Evolutionary conservation across 164 flowering plant genomes (phyloP), one percentile per base, ranked within the genome.

Genomic region (Platanus orientalis): DNA sequence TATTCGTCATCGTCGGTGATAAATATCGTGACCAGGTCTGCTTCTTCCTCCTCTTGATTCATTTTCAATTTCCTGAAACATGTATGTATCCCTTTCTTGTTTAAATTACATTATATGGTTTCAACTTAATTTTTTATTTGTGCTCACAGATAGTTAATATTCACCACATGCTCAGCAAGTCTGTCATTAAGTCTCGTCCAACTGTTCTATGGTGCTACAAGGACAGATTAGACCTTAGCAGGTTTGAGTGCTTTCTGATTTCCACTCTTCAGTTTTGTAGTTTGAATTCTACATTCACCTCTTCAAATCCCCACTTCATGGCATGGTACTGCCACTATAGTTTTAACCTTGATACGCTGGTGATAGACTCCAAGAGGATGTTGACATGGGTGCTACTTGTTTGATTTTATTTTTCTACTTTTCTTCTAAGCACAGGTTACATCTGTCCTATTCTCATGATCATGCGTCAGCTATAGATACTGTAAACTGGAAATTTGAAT

Each of bases 141-240:
- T 36, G 20, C n/a, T 44, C 61, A 54, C 88, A 94, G 97, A 84
- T 91, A 61, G 96, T 89, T 69, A 89, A 86, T 77, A 86, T 94
- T 65, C 89, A 94, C 62, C 69, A 83, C 66, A 81, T 94, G 82
- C 72, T 88, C 1, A 69, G 81, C 42, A 87, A 94, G 66, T 70
- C 93, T 4, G 77, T 75, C 44, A 76, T 74, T 11, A 89, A 89
- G 69, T 70, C 96, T 9, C 76, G 80, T 29, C 90, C 93, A 10
- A 74, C 68, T 45, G 89, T 83, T 64, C 70, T 94, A 19, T 94
- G 99, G 99, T 91, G 97, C 73, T 94, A 94, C 81, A 91, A 78
- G 75, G 85, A 89, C 49, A 84, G 84, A 61, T 89, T 91, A 39
- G 95, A 86, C 36, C 67, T 94, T 57, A 89, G 97, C 95, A 91